Evolutionary conservation across 2,329 filamentous ascomycete genomes (phyloP).

Genomic region (Ascocoryne sarcoides): DNA sequence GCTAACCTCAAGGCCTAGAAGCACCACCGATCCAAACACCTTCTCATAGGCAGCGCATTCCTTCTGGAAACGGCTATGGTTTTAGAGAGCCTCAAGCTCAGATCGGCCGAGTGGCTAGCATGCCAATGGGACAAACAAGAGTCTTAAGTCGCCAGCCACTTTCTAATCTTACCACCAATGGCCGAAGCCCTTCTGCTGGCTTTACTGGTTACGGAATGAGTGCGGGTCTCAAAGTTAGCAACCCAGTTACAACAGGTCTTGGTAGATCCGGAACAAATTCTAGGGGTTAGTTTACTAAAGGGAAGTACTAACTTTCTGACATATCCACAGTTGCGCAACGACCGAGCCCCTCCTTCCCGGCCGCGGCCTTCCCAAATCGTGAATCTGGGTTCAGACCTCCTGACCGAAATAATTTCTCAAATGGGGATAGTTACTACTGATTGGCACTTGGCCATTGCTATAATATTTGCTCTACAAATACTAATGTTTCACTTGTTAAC

Average conservation of each 20-base stretch:
- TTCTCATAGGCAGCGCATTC: conserved; percentile 26
- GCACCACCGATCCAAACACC: conserved; percentile 21
- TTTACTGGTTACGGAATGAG: conserved; percentile 29
- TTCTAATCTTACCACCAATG: conserved; percentile 13
- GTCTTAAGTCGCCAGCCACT: conserved; percentile 18
- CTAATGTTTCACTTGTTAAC: not conserved
- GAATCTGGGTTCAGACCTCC: not conserved
- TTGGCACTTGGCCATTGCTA: not conserved
- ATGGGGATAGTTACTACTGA: not conserved
- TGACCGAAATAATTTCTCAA: not conserved
- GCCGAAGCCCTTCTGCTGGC: conserved; percentile 10
- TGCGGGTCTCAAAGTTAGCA: conserved; percentile 29
- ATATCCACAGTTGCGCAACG: not conserved
- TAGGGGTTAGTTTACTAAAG: conserved; percentile 17
- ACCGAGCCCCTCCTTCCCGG: not conserved
- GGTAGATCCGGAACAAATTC: conserved; percentile 17
- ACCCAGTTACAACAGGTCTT: conserved; percentile 12
- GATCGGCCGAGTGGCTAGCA: conserved; percentile 14
- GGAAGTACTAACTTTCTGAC: not conserved
- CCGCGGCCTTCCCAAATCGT: not conserved
- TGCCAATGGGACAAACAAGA: conserved; percentile 14
- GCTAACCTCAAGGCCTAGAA: conserved; percentile 9
- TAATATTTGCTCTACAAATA: not conserved
- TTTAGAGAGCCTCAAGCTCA: conserved; percentile 9
- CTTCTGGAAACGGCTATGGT: conserved; percentile 7